These are phyloP conservation scores for Pneumocystis sp. DNA, from an alignment of 1,139 yeast species.

Conservation along the genomic window DNA sequence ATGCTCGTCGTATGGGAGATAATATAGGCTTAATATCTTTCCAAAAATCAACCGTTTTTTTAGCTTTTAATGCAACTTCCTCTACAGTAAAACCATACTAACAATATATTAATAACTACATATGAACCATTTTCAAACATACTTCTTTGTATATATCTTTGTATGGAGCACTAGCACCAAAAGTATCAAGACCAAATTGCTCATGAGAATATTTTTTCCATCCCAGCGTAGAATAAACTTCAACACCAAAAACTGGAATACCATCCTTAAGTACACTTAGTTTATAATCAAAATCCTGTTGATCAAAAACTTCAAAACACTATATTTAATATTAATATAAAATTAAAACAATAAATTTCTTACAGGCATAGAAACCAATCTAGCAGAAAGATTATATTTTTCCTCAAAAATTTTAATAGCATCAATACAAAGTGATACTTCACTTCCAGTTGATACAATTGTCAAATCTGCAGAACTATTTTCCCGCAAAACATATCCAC, in stretches of 20 bases:
- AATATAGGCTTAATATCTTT: constrained; percentile 32
- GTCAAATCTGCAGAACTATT: constrained; percentile 53
- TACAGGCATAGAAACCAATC: constrained; percentile 88
- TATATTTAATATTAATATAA: constrained; percentile 32
- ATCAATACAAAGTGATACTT: constrained; percentile 70
- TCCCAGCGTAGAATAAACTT: constrained; percentile 82
- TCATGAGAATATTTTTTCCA: constrained; percentile 96
- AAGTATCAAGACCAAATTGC: constrained; percentile 89
- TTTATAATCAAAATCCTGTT: constrained; percentile 33
- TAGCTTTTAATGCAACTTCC: constrained; percentile 78
- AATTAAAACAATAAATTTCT: constrained; percentile 74
- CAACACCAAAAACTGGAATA: constrained; percentile 84
- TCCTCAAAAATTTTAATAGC: constrained; percentile 54
- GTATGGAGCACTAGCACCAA: constrained; percentile 96
- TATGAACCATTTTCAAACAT: background rate
- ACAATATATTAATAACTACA: background rate
- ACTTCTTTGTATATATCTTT: constrained; percentile 54
- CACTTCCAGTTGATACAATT: constrained; percentile 89
- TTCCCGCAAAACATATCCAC: constrained; percentile 72
- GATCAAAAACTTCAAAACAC: background rate
- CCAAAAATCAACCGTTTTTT: constrained; percentile 67
- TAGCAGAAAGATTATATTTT: constrained; percentile 53
- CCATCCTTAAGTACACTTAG: constrained; percentile 87
- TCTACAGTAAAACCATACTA: constrained; percentile 81
- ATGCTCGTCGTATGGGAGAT: constrained; percentile 38